Conservation (phyloP, 2,329 filamentous ascomycete genomes). For the Microsporum canis region DNA sequence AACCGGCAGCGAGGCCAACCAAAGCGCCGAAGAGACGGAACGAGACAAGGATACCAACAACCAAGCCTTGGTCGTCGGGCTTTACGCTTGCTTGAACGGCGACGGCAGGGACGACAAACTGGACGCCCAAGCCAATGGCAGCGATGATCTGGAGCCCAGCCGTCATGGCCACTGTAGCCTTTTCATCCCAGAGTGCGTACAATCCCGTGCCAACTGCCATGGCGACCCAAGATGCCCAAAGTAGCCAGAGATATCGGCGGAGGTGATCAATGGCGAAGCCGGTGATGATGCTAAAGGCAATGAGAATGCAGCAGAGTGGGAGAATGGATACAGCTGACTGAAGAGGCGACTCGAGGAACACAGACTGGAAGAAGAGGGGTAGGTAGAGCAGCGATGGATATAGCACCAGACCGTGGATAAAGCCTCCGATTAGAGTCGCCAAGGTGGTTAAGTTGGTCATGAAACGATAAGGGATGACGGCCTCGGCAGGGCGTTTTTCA, state of each 20-base stretch:
- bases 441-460: background rate
- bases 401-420: background rate
- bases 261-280: background rate
- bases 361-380: background rate
- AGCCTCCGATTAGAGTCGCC: background rate
- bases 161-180: background rate
- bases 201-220: background rate
- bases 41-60: background rate
- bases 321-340: background rate
- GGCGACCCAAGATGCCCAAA: background rate
- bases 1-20: background rate
- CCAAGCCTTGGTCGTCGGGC: background rate
- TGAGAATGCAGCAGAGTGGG: background rate
- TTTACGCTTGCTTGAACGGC: background rate
- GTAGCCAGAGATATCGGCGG: background rate
- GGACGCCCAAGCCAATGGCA: background rate
- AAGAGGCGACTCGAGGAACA: background rate
- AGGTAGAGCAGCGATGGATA: background rate
- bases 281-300: background rate
- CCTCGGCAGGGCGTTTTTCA: constrained; percentile 27
- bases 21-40: background rate
- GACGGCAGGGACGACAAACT: background rate
- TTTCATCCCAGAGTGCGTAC: background rate
- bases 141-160: background rate
- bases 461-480: background rate